phyloP scores from a whole-genome alignment of 1,284 basidiomycete genomes.

The Sphagnurus paluster region DNA sequence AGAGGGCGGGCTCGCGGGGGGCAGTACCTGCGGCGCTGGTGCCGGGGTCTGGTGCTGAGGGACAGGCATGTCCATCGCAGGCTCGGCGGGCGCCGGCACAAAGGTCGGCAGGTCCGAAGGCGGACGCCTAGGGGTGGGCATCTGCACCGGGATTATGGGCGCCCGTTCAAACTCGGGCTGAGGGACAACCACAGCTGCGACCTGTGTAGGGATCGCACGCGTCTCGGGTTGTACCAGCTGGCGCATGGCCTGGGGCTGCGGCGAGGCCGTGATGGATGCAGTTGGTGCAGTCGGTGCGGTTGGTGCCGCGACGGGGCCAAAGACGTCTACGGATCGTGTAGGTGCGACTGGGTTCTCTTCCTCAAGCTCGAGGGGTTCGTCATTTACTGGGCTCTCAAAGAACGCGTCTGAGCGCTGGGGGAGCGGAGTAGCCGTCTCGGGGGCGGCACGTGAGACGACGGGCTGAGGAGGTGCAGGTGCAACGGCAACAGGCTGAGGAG shows the following conservation, averaged over 20 bases:
- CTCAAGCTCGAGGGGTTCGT: slow-evolving; percentile 12
- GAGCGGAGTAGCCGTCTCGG: not conserved
- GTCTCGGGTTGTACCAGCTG: not conserved
- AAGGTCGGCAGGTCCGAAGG: not conserved
- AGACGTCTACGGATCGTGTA: not conserved
- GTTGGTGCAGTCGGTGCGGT: not conserved
- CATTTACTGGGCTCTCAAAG: slow-evolving; percentile 28
- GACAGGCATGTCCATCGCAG: slow-evolving; percentile 3
- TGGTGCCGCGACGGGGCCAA: not conserved
- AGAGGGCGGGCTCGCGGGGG: too few relatives aligned
- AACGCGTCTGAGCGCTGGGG: slow-evolving; percentile 16
- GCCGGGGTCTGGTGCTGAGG: slow-evolving; percentile 2
- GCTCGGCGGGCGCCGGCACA: not conserved
- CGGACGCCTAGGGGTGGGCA: not conserved
- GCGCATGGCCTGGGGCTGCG: too few relatives aligned
- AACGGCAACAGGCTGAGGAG: not conserved
- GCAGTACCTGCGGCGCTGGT: slow-evolving; percentile 7
- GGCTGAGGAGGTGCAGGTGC: slow-evolving; percentile 1
- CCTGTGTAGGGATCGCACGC: not conserved
- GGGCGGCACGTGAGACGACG: too few relatives aligned
- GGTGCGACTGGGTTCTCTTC: not conserved
- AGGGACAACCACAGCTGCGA: not conserved
- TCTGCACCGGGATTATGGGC: not conserved
- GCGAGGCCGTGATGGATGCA: not conserved
- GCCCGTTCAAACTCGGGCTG: not conserved